Percentiles rank a stretch among this genome's conserved stretches.
These are phyloP conservation scores for Chlorella variabilis DNA, from an alignment of 163 green algal species.

Conservation along the genomic window DNA sequence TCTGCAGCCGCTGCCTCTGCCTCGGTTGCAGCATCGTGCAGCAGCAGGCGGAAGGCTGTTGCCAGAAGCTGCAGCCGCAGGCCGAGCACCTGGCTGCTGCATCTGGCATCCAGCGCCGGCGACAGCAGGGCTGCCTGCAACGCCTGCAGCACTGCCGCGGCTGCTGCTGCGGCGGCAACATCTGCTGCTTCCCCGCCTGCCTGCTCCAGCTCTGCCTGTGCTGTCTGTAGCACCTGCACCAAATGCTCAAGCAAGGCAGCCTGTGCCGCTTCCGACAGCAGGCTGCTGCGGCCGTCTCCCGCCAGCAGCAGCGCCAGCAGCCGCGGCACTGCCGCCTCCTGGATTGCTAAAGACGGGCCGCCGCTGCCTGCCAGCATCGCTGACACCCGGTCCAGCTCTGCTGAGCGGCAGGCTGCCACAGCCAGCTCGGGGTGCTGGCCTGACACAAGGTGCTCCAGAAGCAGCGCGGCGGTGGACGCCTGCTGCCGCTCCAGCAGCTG, in stretches of 20 bases:
- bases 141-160: slow-evolving; percentile 34
- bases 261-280: slow-evolving; percentile 11
- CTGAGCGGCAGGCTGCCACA: not conserved
- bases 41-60: slow-evolving; percentile 7
- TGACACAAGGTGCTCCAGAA: slow-evolving; percentile 15
- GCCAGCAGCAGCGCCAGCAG: slow-evolving; percentile 40
- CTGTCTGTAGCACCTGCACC: slow-evolving; percentile 6
- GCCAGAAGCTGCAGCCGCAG: slow-evolving; percentile 28
- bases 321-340: not conserved
- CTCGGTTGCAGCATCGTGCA: slow-evolving; percentile 10
- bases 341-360: not conserved
- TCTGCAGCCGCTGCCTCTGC: slow-evolving; percentile 9
- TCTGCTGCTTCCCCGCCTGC: not conserved
- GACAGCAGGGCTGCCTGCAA: slow-evolving; percentile 17
- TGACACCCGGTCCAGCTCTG: slow-evolving; percentile 20
- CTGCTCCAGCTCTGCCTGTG: not conserved
- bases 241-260: slow-evolving; percentile 13
- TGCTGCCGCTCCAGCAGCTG: slow-evolving; percentile 17
- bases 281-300: slow-evolving; percentile 9
- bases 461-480: not conserved
- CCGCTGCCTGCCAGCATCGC: slow-evolving; percentile 5
- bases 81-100: not conserved
- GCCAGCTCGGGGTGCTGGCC: slow-evolving; percentile 10
- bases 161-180: not conserved
- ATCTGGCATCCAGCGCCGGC: slow-evolving; percentile 6